Evolutionary conservation across 371 early-diverging fungal species (phyloP), one percentile per base, ranked within the genome.

Genomic region (Lichtheimia hyalospora): DNA sequence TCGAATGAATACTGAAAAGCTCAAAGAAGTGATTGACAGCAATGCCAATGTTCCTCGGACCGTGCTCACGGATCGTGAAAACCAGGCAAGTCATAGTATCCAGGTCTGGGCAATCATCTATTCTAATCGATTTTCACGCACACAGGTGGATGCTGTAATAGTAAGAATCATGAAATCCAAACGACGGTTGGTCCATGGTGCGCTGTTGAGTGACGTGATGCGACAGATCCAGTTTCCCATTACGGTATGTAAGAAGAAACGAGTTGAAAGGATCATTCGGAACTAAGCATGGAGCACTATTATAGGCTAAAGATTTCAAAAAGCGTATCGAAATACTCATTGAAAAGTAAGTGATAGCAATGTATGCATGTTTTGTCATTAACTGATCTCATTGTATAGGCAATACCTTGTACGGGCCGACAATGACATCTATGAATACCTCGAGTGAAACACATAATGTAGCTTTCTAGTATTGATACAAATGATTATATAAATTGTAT

Each of bases 141-240:
- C 41, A 15, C 55, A 80, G 70, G 84, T 94, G 10, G 98, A 98
- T 73, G 99, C 98, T 2, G 95, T 94, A 0, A 89, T 97, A 66
- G 97, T 96, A 7, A 81, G 98, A 49, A 89, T 97, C 46, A 89
- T 97, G 94, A 99, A 99, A 74, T 78, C 88, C 3, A 82, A 90
- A 34, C 86, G 86, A 66, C 76, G 71, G 34, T 61, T 92, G 10
- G 75, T 72, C 7, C 95, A 95, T 66, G 76, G 78, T 6, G 55
- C 75, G 21, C 73, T 99, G 52, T 70, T 93, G 34, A 83, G 75
- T 40, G 94, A 93, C 61, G 75, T 97, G 16, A 75, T 88, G 52
- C 75, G 84, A 49, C 86, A 88, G 61, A 74, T 96, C 18, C 84
- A 88, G 66, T 97, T 95, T 63, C 82, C 88, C 14, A 79, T 92